Evolutionary conservation across 2,329 filamentous ascomycete genomes (phyloP).

Genomic region (Diplodia mutila): DNA sequence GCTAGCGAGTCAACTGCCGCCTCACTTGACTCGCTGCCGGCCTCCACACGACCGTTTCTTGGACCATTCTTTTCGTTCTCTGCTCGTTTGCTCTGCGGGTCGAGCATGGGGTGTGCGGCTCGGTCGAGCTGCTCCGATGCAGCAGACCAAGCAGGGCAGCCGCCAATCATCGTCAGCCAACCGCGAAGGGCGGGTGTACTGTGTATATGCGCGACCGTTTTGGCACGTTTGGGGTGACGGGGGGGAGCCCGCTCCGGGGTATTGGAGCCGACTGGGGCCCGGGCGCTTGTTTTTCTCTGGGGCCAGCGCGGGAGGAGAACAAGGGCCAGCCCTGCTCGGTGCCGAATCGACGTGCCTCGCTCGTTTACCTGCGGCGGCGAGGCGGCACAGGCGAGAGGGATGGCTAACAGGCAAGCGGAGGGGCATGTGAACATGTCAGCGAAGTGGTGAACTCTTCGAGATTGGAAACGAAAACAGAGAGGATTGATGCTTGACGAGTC

Average conservation of each 20-base stretch:
- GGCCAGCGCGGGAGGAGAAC: not conserved
- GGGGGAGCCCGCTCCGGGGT: not conserved
- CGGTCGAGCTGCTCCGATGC: conserved; percentile 1
- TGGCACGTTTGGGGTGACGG: not conserved
- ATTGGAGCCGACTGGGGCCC: not conserved
- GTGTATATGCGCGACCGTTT: conserved; percentile 18
- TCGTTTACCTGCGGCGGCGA: conserved; percentile 13
- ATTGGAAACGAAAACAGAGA: too few species aligned
- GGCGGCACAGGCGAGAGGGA: not conserved
- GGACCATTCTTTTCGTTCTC: not conserved
- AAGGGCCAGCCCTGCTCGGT: conserved; percentile 12
- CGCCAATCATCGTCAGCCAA: not conserved
- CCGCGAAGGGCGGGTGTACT: not conserved
- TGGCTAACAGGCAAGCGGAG: not conserved
- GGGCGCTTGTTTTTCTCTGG: not conserved
- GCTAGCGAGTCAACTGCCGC: not conserved
- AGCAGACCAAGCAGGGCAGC: not conserved
- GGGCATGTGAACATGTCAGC: not conserved
- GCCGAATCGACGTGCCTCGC: conserved; percentile 13
- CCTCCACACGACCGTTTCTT: not conserved
- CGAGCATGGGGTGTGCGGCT: not conserved
- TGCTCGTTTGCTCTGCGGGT: not conserved
- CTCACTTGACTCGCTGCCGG: not conserved
- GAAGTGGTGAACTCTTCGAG: not conserved
- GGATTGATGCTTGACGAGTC: too few species aligned